Conservation (phyloP, 768 basidiomycete genomes). For the Exsudoporus frostii region DNA sequence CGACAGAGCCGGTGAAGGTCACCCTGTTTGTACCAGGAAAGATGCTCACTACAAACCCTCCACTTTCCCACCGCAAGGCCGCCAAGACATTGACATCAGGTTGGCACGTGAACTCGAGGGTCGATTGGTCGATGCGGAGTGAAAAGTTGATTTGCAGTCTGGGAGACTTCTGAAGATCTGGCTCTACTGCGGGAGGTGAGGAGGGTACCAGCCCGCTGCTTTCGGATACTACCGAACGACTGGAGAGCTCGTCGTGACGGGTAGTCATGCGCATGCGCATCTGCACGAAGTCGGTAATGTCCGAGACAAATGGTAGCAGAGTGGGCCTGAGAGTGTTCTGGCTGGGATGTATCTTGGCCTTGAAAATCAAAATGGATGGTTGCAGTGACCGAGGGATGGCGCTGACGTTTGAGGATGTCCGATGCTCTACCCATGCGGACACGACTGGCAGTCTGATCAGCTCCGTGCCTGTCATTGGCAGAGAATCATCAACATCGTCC, state of each 20-base stretch:
- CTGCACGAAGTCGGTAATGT: constrained; percentile 70
- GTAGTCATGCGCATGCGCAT: constrained; percentile 58
- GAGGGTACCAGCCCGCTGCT: constrained; percentile 1
- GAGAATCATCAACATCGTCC: constrained; percentile 52
- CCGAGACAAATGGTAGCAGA: constrained; percentile 80
- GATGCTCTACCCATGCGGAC: constrained; percentile 82
- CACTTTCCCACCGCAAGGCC: constrained; percentile 89
- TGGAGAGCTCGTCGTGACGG: constrained; percentile 16
- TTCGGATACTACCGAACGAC: constrained; percentile 12
- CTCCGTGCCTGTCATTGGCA: constrained; percentile 50
- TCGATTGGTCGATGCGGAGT: constrained; percentile 88
- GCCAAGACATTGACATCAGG: constrained; percentile 93
- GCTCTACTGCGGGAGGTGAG: constrained; percentile 17
- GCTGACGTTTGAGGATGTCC: constrained; percentile 46
- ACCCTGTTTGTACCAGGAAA: constrained; percentile 70
- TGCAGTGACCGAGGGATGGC: constrained; percentile 37
- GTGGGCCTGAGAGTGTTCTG: constrained; percentile 80
- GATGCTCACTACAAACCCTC: constrained; percentile 81
- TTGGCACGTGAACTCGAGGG: constrained; percentile 80
- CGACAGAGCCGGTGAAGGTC: constrained; percentile 74
- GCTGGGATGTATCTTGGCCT: constrained; percentile 86
- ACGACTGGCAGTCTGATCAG: constrained; percentile 71
- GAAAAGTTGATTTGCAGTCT: constrained; percentile 79
- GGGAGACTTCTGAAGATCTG: constrained; percentile 29
- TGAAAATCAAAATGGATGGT: constrained; percentile 72